phyloP scores from a whole-genome alignment of 345 rosid species.

The Populus simonii region DNA sequence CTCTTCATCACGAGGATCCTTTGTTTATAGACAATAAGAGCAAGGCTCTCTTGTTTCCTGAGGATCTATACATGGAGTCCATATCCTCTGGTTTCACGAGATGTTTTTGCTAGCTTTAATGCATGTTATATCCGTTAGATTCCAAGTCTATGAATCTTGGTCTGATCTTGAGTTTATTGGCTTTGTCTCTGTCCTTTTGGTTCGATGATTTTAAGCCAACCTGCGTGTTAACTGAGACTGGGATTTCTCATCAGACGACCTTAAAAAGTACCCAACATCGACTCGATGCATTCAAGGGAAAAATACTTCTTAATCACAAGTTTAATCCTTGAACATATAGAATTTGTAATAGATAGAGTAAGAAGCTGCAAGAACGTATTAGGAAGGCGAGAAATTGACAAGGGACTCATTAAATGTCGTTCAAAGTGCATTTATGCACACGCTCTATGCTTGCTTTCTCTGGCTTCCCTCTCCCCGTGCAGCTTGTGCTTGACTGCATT shows the following conservation, averaged over 20 bases:
- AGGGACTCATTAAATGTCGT: constrained; percentile 4
- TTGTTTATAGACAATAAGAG: constrained; percentile 39
- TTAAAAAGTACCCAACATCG: too few species aligned
- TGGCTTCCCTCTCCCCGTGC: constrained; percentile 15
- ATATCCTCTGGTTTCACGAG: constrained; percentile 51
- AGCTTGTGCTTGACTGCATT: not conserved
- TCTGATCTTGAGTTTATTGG: not conserved
- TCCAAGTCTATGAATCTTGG: constrained; percentile 1
- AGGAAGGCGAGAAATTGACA: not conserved
- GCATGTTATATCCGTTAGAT: not conserved
- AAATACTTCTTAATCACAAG: not conserved
- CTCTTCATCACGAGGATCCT: constrained; percentile 94
- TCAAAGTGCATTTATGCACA: constrained; percentile 11
- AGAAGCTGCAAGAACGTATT: not conserved
- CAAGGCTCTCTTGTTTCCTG: constrained; percentile 18
- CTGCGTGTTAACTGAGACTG: too few species aligned
- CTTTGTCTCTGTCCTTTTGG: too few species aligned
- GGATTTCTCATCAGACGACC: too few species aligned
- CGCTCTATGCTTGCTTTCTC: constrained; percentile 7
- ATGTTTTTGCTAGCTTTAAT: constrained; percentile 49
- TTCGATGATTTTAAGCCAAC: too few species aligned
- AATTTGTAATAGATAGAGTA: not conserved
- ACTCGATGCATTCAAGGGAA: too few species aligned
- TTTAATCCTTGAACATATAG: not conserved
- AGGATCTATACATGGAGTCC: constrained; percentile 16